Percentiles rank a stretch among this genome's conserved stretches.
Conservation (phyloP, 2,329 filamentous ascomycete species). For the Penicillium glabrum region DNA sequence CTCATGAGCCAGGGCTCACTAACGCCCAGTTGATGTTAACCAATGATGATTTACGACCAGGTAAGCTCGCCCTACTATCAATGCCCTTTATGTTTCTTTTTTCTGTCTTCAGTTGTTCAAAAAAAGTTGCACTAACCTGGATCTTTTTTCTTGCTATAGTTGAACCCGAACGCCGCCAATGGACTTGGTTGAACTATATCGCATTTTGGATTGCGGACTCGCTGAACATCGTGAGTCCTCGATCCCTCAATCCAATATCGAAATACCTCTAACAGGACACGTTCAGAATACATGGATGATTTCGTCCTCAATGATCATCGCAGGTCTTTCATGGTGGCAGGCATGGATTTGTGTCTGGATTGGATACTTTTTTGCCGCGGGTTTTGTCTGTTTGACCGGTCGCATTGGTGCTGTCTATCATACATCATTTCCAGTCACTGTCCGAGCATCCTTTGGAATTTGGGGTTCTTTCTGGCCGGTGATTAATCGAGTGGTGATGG, state of each 20-base stretch:
- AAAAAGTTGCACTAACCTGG: background rate
- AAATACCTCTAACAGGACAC: slow-evolving; percentile 8
- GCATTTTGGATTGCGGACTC: slow-evolving; percentile 84
- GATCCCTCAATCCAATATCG: background rate
- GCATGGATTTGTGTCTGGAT: slow-evolving; percentile 86
- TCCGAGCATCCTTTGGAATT: slow-evolving; percentile 77
- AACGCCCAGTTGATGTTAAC: slow-evolving; percentile 81
- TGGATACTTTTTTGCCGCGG: slow-evolving; percentile 74
- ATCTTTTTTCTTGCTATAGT: slow-evolving; percentile 52
- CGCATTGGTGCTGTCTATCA: slow-evolving; percentile 86
- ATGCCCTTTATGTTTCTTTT: background rate
- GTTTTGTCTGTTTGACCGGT: slow-evolving; percentile 75
- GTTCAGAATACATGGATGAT: slow-evolving; percentile 87
- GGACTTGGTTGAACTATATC: slow-evolving; percentile 85
- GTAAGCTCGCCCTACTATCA: slow-evolving; percentile 30
- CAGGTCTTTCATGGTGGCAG: slow-evolving; percentile 86
- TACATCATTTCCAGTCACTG: slow-evolving; percentile 82
- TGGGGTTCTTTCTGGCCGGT: slow-evolving; percentile 89
- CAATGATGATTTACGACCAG: slow-evolving; percentile 75
- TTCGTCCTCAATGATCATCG: slow-evolving; percentile 75
- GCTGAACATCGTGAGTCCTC: slow-evolving; percentile 66
- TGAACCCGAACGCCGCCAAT: slow-evolving; percentile 75
- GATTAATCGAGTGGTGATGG: slow-evolving; percentile 84
- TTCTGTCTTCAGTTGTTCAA: background rate
- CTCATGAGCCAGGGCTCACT: slow-evolving; percentile 73